Conservation (phyloP, 345 rosid genomes). For the Gynandropsis gynandra region DNA sequence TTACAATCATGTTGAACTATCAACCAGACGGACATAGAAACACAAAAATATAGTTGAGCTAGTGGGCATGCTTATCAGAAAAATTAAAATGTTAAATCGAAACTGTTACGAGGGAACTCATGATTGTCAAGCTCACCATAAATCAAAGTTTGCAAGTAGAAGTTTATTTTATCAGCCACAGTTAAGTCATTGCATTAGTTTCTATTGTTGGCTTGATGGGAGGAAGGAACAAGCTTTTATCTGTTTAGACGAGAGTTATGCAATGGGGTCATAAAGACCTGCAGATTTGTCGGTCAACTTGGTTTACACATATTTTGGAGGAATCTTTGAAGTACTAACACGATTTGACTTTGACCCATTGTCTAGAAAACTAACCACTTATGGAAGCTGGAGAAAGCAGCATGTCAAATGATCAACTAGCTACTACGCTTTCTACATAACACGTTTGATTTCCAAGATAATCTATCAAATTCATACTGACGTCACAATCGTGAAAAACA, state of each 20-base stretch:
- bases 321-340: constrained; percentile 20
- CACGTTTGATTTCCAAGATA: too few species aligned
- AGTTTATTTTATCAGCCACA: too few species aligned
- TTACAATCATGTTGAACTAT: constrained; percentile 4
- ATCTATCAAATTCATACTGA: too few species aligned
- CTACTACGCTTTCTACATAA: too few species aligned
- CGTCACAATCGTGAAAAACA: too few species aligned
- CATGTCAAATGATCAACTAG: too few species aligned
- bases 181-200: too few species aligned
- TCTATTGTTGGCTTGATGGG: too few species aligned
- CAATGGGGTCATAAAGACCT: not conserved
- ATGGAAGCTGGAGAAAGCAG: constrained; percentile 18
- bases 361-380: constrained; percentile 20
- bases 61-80: not conserved
- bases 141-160: too few species aligned
- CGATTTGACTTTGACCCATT: constrained; percentile 27
- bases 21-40: not conserved
- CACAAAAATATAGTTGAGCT: constrained; percentile 5
- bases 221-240: too few species aligned
- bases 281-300: not conserved
- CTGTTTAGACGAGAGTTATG: constrained; percentile 4
- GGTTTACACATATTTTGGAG: constrained; percentile 3
- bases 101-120: constrained; percentile 2
- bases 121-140: not conserved
- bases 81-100: too few species aligned